Evolutionary conservation across 2,329 filamentous ascomycete genomes (phyloP), one percentile per base, ranked within the genome.

Genomic region (Ascocoryne sarcoides): DNA sequence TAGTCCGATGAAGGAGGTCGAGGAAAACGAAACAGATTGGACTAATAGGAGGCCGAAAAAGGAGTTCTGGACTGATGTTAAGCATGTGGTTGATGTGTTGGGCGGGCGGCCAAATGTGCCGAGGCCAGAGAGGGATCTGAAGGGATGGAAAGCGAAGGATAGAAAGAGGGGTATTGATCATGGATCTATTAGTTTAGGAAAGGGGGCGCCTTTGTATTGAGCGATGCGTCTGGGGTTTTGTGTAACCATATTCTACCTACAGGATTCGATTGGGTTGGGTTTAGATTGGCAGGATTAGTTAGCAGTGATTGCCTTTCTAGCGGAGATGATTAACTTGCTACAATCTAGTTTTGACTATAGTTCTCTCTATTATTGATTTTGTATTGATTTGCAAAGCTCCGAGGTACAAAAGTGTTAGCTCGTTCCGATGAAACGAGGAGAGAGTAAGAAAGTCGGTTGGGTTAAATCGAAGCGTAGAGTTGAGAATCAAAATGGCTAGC

Each of bases 1-100:
- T 62, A 82, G 78, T 7, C 71, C 83, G 0, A 85, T 96, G 75
- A 74, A 80, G 55, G 73, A 76, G 32, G 73, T 96, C 7, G 92
- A 96, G 67, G 76, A 77, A 51, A 75, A 77, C 17, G 84, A 89
- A 56, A 96, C 92, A 3, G 90, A 98, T 66, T 98, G 92, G 92
- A 76, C 79, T 50, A 88, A 93, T 62, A 73, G 92, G 37, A 73
- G 92, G 37, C 90, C 92, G 34, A 85, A 79, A 65, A 66, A 78
- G 40, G 85, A 92, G 52, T 89, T 87, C 68, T 98, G 92, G 92
- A 68, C 85, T 54, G 71, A 70, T 36, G 68, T 95, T 62, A 85
- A 87, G 64, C 71, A 81, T 36, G 77, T 87, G 19, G 89, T 95
- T 2, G 84, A 98, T 60, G 82, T 87, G 23, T 66, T 98, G 21